Base-by-base conservation (phyloP, 192 early-diverging fungal genomes). In the Gonapodya prolifera region DNA sequence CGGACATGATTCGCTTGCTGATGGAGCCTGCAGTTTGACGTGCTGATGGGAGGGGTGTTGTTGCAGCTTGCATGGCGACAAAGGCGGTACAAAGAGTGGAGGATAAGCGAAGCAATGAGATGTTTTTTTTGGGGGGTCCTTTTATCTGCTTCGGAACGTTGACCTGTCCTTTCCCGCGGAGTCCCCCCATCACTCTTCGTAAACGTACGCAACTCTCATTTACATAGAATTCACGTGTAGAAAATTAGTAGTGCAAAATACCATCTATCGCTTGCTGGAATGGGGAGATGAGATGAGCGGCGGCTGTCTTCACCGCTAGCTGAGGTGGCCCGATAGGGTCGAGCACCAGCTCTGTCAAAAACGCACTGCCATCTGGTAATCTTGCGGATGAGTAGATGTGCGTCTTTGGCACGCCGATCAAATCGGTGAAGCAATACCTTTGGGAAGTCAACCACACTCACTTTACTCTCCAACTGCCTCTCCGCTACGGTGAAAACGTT, bases 401-500 rank as follows among this genome's bases (percentile, higher is more conserved):
- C 34, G 78, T 69, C 83, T 85, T 30, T 35, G 69, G 29, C 23
- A 17, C 8, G 16, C 61, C 30, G 61, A 28, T 16, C 33, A 78
- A 78, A 18, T 2, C 30, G 71, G 28, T 17, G 8, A 0, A 70
- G 29, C 30, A n/a, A 75, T 32, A 28, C 33, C 13, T 29, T n/a
- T n/a, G n/a, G n/a, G n/a, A 61, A 16, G 8, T 61, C 79, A 84
- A 70, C 36, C 35, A 34, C 77, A 70, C 78, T 73, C 69, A 87
- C 89, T 73, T 83, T 79, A 17, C 82, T 83, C 77, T 85, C 87
- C 1, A 90, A 78, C 0, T 77, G 70, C 33, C 91, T 80, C 78
- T 89, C 82, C 0, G 91, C 91, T n/a, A 92, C 88, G 2, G 86
- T 86, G 77, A 91, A 90, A 29, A 92, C 84, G 73, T 86, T 89